phyloP scores from a whole-genome alignment of 2,329 filamentous ascomycete genomes.

The Mycosphaerella arachidis region DNA sequence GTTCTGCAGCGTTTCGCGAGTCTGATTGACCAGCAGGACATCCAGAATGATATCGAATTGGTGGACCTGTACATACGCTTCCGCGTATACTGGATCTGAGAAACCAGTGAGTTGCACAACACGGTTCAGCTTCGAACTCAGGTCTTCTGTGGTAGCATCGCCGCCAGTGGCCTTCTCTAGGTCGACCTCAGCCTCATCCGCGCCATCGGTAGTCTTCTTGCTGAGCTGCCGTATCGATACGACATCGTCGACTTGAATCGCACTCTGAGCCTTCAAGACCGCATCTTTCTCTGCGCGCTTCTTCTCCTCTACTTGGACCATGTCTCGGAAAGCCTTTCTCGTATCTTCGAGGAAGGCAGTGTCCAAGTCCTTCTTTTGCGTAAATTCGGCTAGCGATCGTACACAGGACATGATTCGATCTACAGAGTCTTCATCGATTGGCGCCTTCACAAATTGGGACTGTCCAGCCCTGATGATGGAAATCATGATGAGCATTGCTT shows the following conservation, averaged over 20 bases:
- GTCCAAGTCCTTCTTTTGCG: conserved; percentile 83
- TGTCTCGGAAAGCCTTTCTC: conserved; percentile 88
- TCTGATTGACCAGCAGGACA: conserved; percentile 95
- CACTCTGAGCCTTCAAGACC: conserved; percentile 84
- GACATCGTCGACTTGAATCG: conserved; percentile 92
- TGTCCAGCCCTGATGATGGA: conserved; percentile 96
- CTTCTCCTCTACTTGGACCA: conserved; percentile 96
- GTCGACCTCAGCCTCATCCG: conserved; percentile 80
- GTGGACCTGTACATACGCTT: conserved; percentile 97
- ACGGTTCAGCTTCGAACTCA: conserved; percentile 88
- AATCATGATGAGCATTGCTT: conserved; percentile 99
- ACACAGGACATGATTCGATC: conserved; percentile 98
- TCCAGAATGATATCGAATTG: conserved; percentile 98
- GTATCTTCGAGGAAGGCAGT: conserved; percentile 92
- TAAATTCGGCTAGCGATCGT: conserved; percentile 83
- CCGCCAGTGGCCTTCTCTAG: conserved; percentile 92
- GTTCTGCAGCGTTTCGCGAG: conserved; percentile 92
- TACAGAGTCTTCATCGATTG: conserved; percentile 97
- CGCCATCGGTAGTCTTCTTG: conserved; percentile 82
- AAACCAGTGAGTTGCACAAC: conserved; percentile 97
- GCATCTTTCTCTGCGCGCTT: conserved; percentile 95
- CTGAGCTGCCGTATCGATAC: conserved; percentile 88
- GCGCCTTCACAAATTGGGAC: conserved; percentile 96
- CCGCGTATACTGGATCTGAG: conserved; percentile 96
- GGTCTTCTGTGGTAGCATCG: conserved; percentile 75